Base-by-base conservation (phyloP, 2,329 filamentous ascomycete genomes). In the Geosmithia flava region DNA sequence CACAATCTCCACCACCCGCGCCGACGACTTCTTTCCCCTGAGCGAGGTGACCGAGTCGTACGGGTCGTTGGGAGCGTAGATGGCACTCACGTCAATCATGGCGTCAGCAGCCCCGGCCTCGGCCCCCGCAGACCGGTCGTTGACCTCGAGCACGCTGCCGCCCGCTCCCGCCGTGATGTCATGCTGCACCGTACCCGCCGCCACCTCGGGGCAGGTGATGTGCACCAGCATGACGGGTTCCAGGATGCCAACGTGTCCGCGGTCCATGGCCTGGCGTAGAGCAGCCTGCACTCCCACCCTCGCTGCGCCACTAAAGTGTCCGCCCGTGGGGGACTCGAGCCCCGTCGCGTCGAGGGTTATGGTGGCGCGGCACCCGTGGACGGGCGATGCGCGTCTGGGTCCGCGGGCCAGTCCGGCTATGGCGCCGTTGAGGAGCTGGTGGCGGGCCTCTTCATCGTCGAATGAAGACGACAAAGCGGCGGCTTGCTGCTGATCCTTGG, bases 141-240 rank as follows among this genome's bases (percentile, higher is more conserved):
- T 80, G 37, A 95, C 76, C 33, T 87, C 83, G 41, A 94, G 61
- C 10, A 94, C 78, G 48, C 87, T 78, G 0, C 85, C 81, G 47
- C 85, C 81, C 0, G 85, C 75, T 0, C 83, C 80, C 7, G 83
- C 78, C 2, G 80, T 83, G 49, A 94, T 80, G 58, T 93, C 84
- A 54, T 94, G 87, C 33, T 94, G 81, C 10, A 98, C 86, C 4
- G 78, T 77, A 3, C 90, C 89, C 1, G 95, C 81, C 7, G 79
- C 82, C 6, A 76, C 74, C 64, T 96, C 91, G 47, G 93, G 87
- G 46, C 93, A 88, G 54, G 80, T 82, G 59, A 98, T 95, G 47
- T 83, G 81, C 5, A 87, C 87, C 51, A 83, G 81, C 88, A 97
- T 96, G 48, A 98, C 86, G 1, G 93, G 93, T 60, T 98, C 93